phyloP scores from a whole-genome alignment of 345 rosid genomes.

The Brassica rapa region DNA sequence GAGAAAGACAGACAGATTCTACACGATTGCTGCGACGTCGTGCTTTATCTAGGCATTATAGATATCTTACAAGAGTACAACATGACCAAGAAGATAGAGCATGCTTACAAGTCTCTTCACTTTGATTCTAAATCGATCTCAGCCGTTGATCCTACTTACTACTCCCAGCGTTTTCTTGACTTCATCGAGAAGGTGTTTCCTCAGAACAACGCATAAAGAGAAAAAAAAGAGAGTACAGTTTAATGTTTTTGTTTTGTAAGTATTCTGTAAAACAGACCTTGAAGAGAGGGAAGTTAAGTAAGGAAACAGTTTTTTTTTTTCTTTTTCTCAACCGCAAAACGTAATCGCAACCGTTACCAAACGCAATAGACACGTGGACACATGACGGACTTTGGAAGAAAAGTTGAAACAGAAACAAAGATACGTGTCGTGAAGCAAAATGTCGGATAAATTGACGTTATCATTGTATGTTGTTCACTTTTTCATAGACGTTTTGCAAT shows the following conservation, averaged over 20 bases:
- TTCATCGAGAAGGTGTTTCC: conserved; percentile 87
- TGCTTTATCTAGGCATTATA: conserved; percentile 86
- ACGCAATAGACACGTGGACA: conserved; percentile 36
- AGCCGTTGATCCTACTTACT: conserved; percentile 85
- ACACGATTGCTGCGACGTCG: conserved; percentile 77
- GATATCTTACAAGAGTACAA: conserved; percentile 94
- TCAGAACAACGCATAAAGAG: conserved; percentile 22
- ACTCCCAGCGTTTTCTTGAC: conserved; percentile 79
- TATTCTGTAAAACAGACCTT: too few relatives aligned
- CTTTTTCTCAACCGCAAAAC: not conserved
- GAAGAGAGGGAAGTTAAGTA: too few relatives aligned
- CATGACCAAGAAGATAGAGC: conserved; percentile 88
- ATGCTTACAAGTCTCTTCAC: conserved; percentile 87
- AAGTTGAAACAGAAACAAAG: conserved; percentile 27
- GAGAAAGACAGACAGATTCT: conserved; percentile 68
- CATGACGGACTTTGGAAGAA: conserved; percentile 21
- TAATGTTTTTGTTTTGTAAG: not conserved
- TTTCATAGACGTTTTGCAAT: conserved; percentile 53
- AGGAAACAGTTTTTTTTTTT: not conserved
- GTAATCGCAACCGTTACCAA: conserved; percentile 16
- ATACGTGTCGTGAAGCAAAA: conserved; percentile 34
- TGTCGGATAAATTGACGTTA: conserved; percentile 40
- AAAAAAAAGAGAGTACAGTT: not conserved
- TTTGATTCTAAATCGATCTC: conserved; percentile 87
- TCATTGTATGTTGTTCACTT: conserved; percentile 33